Evolutionary conservation across 176 grass and related monocot genomes (phyloP), one percentile per base, ranked within the genome.

Genomic region (Sorghum bicolor): DNA sequence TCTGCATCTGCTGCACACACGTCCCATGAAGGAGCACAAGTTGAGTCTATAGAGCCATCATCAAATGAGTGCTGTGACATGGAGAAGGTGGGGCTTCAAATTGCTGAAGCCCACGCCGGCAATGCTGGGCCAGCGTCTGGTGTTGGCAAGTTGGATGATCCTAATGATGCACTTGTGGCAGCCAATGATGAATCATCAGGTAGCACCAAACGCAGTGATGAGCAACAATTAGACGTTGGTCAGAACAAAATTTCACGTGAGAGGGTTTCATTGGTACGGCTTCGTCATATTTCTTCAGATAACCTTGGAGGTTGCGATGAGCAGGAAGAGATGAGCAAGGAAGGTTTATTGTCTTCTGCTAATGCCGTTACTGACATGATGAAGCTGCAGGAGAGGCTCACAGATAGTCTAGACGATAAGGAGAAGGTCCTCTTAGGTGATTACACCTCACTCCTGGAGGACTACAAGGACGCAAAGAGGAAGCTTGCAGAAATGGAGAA

Each of bases 381-480:
- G 33, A 89, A 82, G 64, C 53, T 92, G 38, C 64, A 94, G 19
- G 84, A 90, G 50, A 39, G 88, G 74, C 83, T 93, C 45, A 44
- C 73, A 12, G 77, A 86, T 61, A 85, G 83, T 20, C 75, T 86
- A 2, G 92, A 90, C 66, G 89, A 87, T 1, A 93, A 82, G 86
- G 91, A 95, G 41, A 93, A 92, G 67, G 84, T 89, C 24, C 78
- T 93, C 34, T 31, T 95, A 64, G 33, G 80, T 0, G 89, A 95
- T 58, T 98, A 93, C 82, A 91, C 84, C 2, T 62, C 67, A 2
- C 85, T 98, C 72, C 84, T 98, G 0, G 55, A 88, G 57, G 92
- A 86, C 20, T 90, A 91, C 41, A 95, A 93, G 79, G 87, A 90
- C 22, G 82, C 93, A 4, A 98, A 85, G 80, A 86, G 64, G 58